Evolutionary conservation across 306 rosid genomes (phyloP).

Genomic region (Quercus suber): DNA sequence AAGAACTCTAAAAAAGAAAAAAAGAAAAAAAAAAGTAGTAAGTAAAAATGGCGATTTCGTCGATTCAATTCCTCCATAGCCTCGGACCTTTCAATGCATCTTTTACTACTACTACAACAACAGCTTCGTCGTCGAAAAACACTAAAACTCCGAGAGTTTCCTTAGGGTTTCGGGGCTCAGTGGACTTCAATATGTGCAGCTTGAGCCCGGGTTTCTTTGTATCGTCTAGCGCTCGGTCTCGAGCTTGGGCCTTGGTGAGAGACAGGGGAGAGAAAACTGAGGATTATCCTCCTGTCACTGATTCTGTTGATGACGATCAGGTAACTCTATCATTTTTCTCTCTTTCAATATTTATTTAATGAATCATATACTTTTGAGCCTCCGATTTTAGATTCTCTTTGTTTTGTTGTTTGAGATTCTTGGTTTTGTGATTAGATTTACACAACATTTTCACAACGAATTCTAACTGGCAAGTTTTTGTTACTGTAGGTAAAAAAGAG

Average conservation of each 20-base stretch:
- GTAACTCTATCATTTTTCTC: neutral
- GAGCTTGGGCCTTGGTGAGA: conserved; percentile 16
- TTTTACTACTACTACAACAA: neutral
- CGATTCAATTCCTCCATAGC: conserved; percentile 7
- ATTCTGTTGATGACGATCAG: conserved; percentile 17
- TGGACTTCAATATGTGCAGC: neutral
- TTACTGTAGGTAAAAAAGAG: too few species aligned
- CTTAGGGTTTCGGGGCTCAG: conserved; percentile 5
- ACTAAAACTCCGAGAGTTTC: neutral
- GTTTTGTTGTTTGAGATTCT: neutral
- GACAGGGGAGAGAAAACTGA: conserved; percentile 11
- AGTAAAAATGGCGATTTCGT: conserved; percentile 14
- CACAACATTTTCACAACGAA: too few species aligned
- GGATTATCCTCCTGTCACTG: neutral
- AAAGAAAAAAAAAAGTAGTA: too few species aligned
- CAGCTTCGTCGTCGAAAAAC: conserved; percentile 3
- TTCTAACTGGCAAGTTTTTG: too few species aligned
- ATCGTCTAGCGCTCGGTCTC: conserved; percentile 1
- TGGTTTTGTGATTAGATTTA: neutral
- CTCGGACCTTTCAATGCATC: conserved; percentile 1
- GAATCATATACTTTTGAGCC: neutral
- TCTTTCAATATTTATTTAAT: neutral
- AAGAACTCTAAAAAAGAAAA: neutral
- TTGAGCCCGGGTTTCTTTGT: conserved; percentile 2
- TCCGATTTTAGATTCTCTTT: neutral